A percentile compares a stretch with the other conserved stretches of the same genome.
These are phyloP conservation scores for Botrytis byssoidea DNA, from an alignment of 2,329 filamentous ascomycete genomes.

Conservation along the genomic window DNA sequence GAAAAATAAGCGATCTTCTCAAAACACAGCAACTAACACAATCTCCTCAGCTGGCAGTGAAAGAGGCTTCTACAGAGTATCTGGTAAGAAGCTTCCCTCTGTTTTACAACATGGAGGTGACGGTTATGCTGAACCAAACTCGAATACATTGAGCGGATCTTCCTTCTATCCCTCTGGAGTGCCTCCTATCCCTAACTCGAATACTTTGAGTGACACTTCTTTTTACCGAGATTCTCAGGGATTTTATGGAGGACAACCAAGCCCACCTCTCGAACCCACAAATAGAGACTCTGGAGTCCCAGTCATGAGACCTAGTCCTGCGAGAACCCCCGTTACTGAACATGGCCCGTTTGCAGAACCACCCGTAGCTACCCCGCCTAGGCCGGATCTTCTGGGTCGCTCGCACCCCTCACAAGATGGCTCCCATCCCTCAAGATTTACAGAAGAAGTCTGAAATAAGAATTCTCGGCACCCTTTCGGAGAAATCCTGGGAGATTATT, in stretches of 20 bases:
- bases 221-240: slow-evolving; percentile 55
- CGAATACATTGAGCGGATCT: slow-evolving; percentile 47
- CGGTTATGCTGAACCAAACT: slow-evolving; percentile 49
- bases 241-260: slow-evolving; percentile 39
- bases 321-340: slow-evolving; percentile 59
- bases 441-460: slow-evolving; percentile 45
- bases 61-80: slow-evolving; percentile 62
- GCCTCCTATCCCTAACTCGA: slow-evolving; percentile 25
- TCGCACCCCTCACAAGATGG: slow-evolving; percentile 47
- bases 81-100: slow-evolving; percentile 62
- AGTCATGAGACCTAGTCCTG: slow-evolving; percentile 64
- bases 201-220: slow-evolving; percentile 50
- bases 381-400: slow-evolving; percentile 41
- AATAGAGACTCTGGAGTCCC: slow-evolving; percentile 53
- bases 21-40: slow-evolving; percentile 37
- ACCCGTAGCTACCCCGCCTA: slow-evolving; percentile 27
- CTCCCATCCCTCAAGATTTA: slow-evolving; percentile 47
- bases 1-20: slow-evolving; percentile 35
- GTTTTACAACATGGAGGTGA: slow-evolving; percentile 62
- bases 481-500: slow-evolving; percentile 20
- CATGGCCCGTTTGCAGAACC: slow-evolving; percentile 45
- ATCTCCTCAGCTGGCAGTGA: slow-evolving; percentile 46
- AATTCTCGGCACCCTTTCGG: slow-evolving; percentile 23
- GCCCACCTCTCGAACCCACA: slow-evolving; percentile 38
- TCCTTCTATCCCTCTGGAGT: slow-evolving; percentile 47